Conservation (phyloP, 1,139 yeast genomes). For the Candida mesenterica region DNA sequence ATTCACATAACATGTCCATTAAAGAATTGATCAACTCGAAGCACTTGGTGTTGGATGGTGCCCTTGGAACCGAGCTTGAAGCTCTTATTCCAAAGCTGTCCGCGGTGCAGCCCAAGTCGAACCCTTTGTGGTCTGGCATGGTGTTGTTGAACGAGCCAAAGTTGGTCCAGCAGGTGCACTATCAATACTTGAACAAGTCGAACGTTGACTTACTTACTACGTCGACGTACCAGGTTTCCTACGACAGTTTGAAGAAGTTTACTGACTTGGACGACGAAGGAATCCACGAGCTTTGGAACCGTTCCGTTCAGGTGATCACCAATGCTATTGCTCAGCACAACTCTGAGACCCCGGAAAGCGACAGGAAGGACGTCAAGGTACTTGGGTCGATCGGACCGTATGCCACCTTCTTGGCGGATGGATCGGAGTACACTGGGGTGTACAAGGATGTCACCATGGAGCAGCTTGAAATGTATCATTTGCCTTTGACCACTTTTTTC, state of each 20-base stretch:
- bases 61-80: conserved; percentile 19
- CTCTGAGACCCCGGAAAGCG: conserved; percentile 1
- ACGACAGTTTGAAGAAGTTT: conserved; percentile 35
- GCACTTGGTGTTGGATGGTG: conserved; percentile 18
- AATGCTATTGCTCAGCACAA: conserved; percentile 22
- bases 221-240: conserved; percentile 62
- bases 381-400: conserved; percentile 73
- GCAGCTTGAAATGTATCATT: conserved; percentile 46
- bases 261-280: conserved; percentile 28
- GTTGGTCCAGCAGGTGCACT: conserved; percentile 49
- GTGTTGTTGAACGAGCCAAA: conserved; percentile 49
- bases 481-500: conserved; percentile 43
- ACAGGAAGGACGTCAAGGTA: conserved; percentile 21
- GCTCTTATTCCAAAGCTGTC: conserved; percentile 14
- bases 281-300: conserved; percentile 28
- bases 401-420: conserved; percentile 64
- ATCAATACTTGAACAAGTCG: conserved; percentile 50
- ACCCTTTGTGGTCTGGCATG: conserved; percentile 63
- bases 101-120: conserved; percentile 19
- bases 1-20: conserved; percentile 1
- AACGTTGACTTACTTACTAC: conserved; percentile 53
- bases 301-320: conserved; percentile 29
- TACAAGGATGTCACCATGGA: conserved; percentile 36
- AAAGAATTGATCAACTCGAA: conserved; percentile 6
- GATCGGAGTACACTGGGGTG: conserved; percentile 67